phyloP scores from a whole-genome alignment of 176 grass and related monocot species.

The Oryza officinalis region DNA sequence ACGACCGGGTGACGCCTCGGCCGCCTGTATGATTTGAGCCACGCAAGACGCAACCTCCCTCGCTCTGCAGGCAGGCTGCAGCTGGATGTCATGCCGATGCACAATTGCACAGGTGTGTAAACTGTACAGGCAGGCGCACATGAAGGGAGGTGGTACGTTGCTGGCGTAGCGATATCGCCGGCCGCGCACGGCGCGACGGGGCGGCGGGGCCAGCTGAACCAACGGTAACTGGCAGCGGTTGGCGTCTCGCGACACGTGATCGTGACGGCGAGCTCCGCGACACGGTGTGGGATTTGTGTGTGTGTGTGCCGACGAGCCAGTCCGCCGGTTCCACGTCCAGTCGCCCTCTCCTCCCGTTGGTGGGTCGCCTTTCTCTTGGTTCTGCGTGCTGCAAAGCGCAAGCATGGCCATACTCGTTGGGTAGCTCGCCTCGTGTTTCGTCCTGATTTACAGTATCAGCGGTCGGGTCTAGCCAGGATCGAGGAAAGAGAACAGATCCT shows the following conservation, averaged over 20 bases:
- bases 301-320: neutral
- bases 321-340: neutral
- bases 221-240: constrained; percentile 26
- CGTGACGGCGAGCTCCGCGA: constrained; percentile 6
- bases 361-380: neutral
- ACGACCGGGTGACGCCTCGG: too few species aligned
- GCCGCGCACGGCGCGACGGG: neutral
- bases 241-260: constrained; percentile 29
- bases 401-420: neutral
- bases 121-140: neutral
- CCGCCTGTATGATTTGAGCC: neutral
- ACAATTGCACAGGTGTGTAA: too few species aligned
- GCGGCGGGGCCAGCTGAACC: neutral
- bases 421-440: neutral
- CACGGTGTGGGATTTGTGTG: neutral
- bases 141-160: neutral
- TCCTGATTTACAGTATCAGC: neutral
- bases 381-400: constrained; percentile 4
- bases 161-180: neutral
- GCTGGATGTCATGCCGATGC: too few species aligned
- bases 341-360: neutral
- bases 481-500: too few species aligned
- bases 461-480: too few species aligned
- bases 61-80: too few species aligned
- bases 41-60: too few species aligned